Evolutionary conservation across 1,284 basidiomycete genomes (phyloP), one percentile per base, ranked within the genome.

Genomic region (Naganishia sp.): DNA sequence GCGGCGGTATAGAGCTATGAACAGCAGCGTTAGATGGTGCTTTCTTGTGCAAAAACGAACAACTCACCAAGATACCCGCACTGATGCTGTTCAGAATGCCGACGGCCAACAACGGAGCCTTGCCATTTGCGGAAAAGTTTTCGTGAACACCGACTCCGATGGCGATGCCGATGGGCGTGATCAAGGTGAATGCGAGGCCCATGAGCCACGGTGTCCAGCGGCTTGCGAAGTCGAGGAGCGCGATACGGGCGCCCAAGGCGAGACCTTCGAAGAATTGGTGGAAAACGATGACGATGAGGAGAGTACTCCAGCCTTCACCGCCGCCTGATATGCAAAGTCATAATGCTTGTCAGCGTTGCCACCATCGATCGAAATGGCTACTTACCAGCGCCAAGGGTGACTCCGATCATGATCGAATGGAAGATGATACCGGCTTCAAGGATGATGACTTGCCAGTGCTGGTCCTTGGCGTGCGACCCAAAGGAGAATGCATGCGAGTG

Each of bases 401-500:
- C 76, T 15, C 77, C 77, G 13, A 74, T 74, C 72, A 74, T 72
- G 65, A 74, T 72, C 42, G 64, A 66, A 60, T 75, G 81, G 72
- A 82, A 81, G 68, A 81, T 75, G 69, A 82, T 81, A 41, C 81
- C 81, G 0, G 75, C 77, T 62, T 82, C 81, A 35, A 82, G 74
- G 23, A 80, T 71, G 32, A 74, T 13, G 3, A 81, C 78, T 55
- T 79, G 75, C 68, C 73, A 75, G 57, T 75, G 71, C 67, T 68
- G 75, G 65, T 71, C 72, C 51, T 45, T 68, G 15, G 47, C 57
- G 7, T 47, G 18, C 9, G 51, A 15, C 42, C 32, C 70, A 52
- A 43, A 71, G 11, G 69, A 71, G 49, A 71, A 63, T 35, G 71
- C 70, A 54, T 70, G 54, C 9, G 66, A 58, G 28, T 71, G 71